Conservation (phyloP, 202 grass and related monocot species). For the Zoysia matrella region DNA sequence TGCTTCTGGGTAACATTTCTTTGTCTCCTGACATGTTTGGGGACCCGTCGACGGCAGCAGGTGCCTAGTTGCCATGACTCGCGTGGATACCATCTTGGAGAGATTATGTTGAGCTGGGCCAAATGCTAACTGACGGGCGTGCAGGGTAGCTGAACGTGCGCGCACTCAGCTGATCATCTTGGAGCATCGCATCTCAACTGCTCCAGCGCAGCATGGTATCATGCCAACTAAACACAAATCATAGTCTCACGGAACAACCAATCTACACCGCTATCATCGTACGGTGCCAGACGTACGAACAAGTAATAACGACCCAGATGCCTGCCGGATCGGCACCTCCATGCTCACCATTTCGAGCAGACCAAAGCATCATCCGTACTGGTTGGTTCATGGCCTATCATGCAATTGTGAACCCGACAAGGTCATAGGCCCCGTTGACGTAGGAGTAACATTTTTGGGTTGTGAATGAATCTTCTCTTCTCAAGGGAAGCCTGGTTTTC, state of each 20-base stretch:
- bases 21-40: neutral
- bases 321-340: neutral
- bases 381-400: constrained; percentile 1
- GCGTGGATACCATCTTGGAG: neutral
- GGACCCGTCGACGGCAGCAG: neutral
- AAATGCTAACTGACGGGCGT: neutral
- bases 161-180: neutral
- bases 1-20: neutral
- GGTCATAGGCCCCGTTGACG: neutral
- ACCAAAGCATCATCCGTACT: neutral
- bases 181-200: neutral
- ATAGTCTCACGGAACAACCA: too few species aligned
- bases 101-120: neutral
- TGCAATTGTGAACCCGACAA: neutral
- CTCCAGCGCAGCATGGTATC: neutral
- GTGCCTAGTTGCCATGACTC: neutral
- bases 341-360: neutral
- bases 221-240: neutral
- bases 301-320: neutral
- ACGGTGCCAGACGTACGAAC: neutral
- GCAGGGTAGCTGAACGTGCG: neutral
- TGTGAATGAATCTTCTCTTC: neutral
- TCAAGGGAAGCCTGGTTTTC: too few species aligned
- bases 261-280: neutral
- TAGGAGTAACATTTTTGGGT: neutral